Evolutionary conservation across 345 rosid genomes (phyloP).

Genomic region (Cardiospermum halicacabum): DNA sequence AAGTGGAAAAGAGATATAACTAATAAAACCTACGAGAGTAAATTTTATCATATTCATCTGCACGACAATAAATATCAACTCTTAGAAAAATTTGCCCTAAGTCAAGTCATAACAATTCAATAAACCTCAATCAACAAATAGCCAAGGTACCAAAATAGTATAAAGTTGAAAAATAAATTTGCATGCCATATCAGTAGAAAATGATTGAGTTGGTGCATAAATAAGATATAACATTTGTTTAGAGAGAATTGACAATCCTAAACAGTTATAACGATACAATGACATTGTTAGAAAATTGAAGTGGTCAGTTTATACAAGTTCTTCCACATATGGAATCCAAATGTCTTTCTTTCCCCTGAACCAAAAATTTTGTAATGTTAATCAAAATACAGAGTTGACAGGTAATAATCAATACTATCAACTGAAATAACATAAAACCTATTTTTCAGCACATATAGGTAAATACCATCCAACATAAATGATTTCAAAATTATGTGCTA

Average conservation of each 20-base stretch:
- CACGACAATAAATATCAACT: slow-evolving; percentile 15
- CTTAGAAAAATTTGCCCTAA: not conserved
- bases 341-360: not conserved
- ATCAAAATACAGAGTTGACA: not conserved
- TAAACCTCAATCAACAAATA: not conserved
- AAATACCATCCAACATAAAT: not conserved
- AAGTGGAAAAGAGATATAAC: no score
- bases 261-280: not conserved
- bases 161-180: not conserved
- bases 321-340: not conserved
- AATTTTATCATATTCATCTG: slow-evolving; percentile 95
- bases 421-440: not conserved
- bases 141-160: not conserved
- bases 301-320: not conserved
- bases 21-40: no score
- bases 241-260: not conserved
- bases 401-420: not conserved
- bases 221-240: not conserved
- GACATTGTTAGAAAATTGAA: not conserved
- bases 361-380: not conserved
- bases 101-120: not conserved
- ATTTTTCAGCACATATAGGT: not conserved
- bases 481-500: not conserved
- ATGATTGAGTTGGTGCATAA: not conserved
- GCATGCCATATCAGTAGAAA: not conserved